These are phyloP conservation scores for Trichoderma simmonsii DNA, from an alignment of 2,329 filamentous ascomycete genomes.

Conservation along the genomic window DNA sequence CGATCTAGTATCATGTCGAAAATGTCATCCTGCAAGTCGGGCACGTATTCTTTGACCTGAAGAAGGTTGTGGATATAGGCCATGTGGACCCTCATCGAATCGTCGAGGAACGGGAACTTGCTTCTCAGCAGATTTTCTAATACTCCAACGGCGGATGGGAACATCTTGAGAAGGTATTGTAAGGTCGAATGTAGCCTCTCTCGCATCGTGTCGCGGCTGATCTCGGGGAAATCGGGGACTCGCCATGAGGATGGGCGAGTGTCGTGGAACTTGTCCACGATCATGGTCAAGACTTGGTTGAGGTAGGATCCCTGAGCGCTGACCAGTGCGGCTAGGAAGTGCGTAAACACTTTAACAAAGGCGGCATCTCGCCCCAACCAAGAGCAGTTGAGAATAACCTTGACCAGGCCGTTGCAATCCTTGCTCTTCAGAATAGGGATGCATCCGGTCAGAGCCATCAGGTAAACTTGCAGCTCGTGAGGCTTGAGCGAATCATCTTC, in stretches of 20 bases:
- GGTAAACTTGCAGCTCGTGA: slow-evolving; percentile 57
- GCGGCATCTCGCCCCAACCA: slow-evolving; percentile 64
- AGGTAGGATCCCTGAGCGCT: slow-evolving; percentile 82
- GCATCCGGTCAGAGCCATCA: slow-evolving; percentile 61
- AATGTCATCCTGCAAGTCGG: slow-evolving; percentile 74
- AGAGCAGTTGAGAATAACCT: slow-evolving; percentile 56
- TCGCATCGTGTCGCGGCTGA: slow-evolving; percentile 64
- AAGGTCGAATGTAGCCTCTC: slow-evolving; percentile 73
- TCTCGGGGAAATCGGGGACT: slow-evolving; percentile 52
- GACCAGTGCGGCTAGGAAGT: slow-evolving; percentile 68
- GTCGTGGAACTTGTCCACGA: slow-evolving; percentile 72
- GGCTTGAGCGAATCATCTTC: slow-evolving; percentile 50
- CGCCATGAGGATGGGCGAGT: slow-evolving; percentile 45
- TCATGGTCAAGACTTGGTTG: slow-evolving; percentile 69
- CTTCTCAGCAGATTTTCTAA: slow-evolving; percentile 63
- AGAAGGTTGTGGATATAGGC: slow-evolving; percentile 87
- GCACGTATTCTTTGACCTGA: slow-evolving; percentile 71
- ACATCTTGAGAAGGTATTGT: slow-evolving; percentile 72
- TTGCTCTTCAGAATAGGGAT: slow-evolving; percentile 57
- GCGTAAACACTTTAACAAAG: slow-evolving; percentile 65
- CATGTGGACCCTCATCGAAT: slow-evolving; percentile 74
- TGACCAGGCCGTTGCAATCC: slow-evolving; percentile 57
- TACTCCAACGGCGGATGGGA: slow-evolving; percentile 72
- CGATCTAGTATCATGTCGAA: slow-evolving; percentile 80
- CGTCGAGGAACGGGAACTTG: slow-evolving; percentile 74